Percentiles rank a stretch among this genome's conserved stretches.
Evolutionary conservation across 345 rosid genomes (phyloP).

Genomic region (Citrus hindsii): DNA sequence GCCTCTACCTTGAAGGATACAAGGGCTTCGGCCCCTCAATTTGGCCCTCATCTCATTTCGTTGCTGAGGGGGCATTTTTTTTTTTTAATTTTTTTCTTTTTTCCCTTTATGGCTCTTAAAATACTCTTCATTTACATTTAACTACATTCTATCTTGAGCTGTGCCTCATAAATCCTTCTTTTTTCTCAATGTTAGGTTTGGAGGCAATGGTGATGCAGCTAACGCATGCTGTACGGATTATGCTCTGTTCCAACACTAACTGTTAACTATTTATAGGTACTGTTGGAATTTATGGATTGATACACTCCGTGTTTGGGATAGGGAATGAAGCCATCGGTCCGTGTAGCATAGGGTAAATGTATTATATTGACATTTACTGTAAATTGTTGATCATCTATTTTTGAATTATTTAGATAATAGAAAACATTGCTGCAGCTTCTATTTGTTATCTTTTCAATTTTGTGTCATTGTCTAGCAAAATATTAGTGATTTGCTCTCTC

Average conservation of each 20-base stretch:
- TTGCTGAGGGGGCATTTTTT: not conserved
- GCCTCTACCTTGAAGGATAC: not conserved
- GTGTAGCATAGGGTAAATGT: conserved; percentile 38
- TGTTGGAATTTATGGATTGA: conserved; percentile 27
- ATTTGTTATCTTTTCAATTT: conserved; percentile 2
- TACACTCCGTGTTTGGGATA: conserved; percentile 23
- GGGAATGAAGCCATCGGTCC: conserved; percentile 68
- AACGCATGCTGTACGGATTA: conserved; percentile 19
- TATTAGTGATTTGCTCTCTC: not conserved
- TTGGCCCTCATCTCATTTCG: not conserved
- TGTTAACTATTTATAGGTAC: conserved; percentile 15
- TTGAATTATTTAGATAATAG: conserved; percentile 24
- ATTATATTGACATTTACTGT: conserved; percentile 31
- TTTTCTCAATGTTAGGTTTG: conserved; percentile 17
- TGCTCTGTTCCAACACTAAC: conserved; percentile 20
- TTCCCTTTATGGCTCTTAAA: not conserved
- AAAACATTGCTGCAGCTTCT: conserved; percentile 12
- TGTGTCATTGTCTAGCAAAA: not conserved
- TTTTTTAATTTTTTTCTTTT: too few relatives aligned
- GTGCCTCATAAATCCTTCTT: not conserved
- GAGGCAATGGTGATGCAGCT: conserved; percentile 18
- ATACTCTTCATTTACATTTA: not conserved
- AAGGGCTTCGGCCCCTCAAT: not conserved
- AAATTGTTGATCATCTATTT: conserved; percentile 25
- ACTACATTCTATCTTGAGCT: not conserved